Evolutionary conservation across 805 yeast species (phyloP), one percentile per base, ranked within the genome.

Genomic region (Starmerella ratchasimensis): DNA sequence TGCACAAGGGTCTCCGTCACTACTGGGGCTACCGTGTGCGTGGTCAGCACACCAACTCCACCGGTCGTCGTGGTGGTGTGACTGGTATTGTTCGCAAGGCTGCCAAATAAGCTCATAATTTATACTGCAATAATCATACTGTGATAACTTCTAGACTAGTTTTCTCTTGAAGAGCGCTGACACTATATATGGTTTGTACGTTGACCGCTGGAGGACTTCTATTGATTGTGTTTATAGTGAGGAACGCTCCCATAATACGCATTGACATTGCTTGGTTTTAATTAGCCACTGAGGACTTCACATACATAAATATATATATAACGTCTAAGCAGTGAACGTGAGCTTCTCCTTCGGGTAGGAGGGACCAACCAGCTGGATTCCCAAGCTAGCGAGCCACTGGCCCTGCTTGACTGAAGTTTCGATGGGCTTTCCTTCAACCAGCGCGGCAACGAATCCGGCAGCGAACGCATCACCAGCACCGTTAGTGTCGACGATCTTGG

Each of bases 21-120:
- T 86, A 78, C 88, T 90, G 96, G 97, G 96, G 96, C 68, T 75
- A 90, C 68, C 90, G 90, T 76, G 98, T 93, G 70, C 84, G 98
- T 79, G 98, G 98, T 74, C 98, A 90, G 77, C 99, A 90, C 76
- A 90, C 99, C 79, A 90, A 90, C 81, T 88, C 98, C 68, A 90
- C 99, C 61, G 93, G 96, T 69, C 84, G 98, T 76, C 86, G 94
- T 62, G 77, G 77, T 60, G 52, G 64, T 61, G 48, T 49, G 28
- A 49, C 45, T 35, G 65, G 65, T 54, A 60, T 65, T 56, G 61
- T 65, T 49, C 60, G 60, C 56, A 62, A 62, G 66, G 37, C 41
- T 20, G 29, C 36, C 35, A 33, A 44, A 43, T 38, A 42, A 28
- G 41, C 38, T 31, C 35, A 33, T 34, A 38, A 24, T 33, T 19